Conservation (phyloP, 768 basidiomycete species). For the Neoboletus subvelutipes region DNA sequence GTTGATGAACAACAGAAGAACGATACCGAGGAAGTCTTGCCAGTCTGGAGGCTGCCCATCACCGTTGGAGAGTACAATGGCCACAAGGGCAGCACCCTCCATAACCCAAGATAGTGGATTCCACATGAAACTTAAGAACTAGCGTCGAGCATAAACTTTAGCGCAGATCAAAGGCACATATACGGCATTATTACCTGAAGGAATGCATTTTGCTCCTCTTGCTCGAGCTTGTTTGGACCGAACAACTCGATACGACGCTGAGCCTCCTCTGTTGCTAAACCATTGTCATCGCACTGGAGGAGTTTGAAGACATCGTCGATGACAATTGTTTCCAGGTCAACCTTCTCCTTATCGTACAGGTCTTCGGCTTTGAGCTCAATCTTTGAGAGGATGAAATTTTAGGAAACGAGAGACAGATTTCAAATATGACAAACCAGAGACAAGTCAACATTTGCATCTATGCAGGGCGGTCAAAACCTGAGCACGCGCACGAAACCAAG, state of each 20-base stretch:
- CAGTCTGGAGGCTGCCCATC: constrained; percentile 85
- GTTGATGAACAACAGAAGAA: constrained; percentile 89
- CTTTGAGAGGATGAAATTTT: constrained; percentile 25
- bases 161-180: not conserved
- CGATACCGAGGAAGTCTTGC: constrained; percentile 97
- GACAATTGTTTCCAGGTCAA: constrained; percentile 95
- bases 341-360: constrained; percentile 98
- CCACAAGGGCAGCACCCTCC: constrained; percentile 94
- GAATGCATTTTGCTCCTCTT: constrained; percentile 87
- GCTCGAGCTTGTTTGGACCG: constrained; percentile 93
- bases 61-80: constrained; percentile 96
- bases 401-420: not conserved
- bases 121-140: constrained; percentile 99
- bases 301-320: constrained; percentile 97
- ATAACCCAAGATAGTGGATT: constrained; percentile 99
- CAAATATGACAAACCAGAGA: constrained; percentile 47
- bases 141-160: not conserved
- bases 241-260: constrained; percentile 85
- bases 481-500: not conserved
- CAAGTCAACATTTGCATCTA: constrained; percentile 90
- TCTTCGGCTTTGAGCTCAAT: constrained; percentile 93
- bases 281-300: constrained; percentile 84
- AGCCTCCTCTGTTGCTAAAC: constrained; percentile 76
- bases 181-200: constrained; percentile 59
- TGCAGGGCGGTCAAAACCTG: constrained; percentile 1